These are phyloP conservation scores for Lentinula sp. DNA, from an alignment of 768 basidiomycete species.

Conservation along the genomic window DNA sequence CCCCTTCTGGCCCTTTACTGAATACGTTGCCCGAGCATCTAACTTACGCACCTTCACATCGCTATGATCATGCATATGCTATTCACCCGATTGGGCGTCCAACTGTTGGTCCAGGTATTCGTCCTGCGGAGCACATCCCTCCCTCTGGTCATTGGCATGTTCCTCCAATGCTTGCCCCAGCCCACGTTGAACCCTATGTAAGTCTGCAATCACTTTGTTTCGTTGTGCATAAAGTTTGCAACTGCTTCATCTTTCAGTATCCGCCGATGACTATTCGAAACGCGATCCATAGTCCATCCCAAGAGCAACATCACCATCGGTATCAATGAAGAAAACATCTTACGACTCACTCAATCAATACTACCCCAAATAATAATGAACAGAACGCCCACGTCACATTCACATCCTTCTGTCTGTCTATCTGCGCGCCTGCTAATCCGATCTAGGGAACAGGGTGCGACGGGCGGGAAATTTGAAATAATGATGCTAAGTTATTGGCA, in stretches of 20 bases:
- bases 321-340: background rate
- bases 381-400: background rate
- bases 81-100: constrained; percentile 33
- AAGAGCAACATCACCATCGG: constrained; percentile 16
- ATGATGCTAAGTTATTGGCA: background rate
- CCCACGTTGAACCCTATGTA: constrained; percentile 64
- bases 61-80: constrained; percentile 48
- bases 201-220: constrained; percentile 19
- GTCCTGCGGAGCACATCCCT: constrained; percentile 43
- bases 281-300: constrained; percentile 29
- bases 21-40: constrained; percentile 52
- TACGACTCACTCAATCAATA: background rate
- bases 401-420: background rate
- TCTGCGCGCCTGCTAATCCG: background rate
- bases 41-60: constrained; percentile 42
- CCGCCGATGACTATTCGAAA: constrained; percentile 27
- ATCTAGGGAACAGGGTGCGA: background rate
- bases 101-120: constrained; percentile 35
- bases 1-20: constrained; percentile 3
- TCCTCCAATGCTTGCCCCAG: constrained; percentile 32
- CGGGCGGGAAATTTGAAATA: background rate
- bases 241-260: constrained; percentile 18
- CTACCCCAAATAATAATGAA: background rate
- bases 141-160: constrained; percentile 45
- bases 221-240: background rate